phyloP scores from a whole-genome alignment of 371 early-diverging fungal genomes.

The Mucor circinelloides region DNA sequence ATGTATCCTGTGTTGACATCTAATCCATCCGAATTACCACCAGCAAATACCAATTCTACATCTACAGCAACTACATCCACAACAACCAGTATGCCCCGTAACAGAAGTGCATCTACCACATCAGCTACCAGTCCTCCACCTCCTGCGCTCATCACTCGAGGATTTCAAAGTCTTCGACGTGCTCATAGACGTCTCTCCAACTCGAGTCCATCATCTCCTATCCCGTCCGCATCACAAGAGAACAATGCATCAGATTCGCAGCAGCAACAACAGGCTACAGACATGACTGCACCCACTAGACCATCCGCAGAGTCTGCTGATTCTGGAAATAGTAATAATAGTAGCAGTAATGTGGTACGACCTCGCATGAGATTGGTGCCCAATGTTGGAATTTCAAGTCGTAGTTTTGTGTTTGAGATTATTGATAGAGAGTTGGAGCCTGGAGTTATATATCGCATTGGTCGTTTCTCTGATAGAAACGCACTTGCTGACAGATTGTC shows the following conservation, averaged over 20 bases:
- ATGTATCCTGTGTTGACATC: constrained; percentile 2
- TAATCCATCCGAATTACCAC: not conserved
- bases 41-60: constrained; percentile 2
- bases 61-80: not conserved
- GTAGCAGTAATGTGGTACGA: not conserved
- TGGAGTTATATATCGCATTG: constrained; percentile 70
- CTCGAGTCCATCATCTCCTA: constrained; percentile 19
- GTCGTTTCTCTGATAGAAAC: constrained; percentile 80
- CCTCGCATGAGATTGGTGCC: constrained; percentile 78
- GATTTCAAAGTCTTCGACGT: constrained; percentile 39
- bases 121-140: constrained; percentile 19
- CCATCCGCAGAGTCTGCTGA: not conserved
- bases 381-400: constrained; percentile 65
- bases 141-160: constrained; percentile 37
- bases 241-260: not conserved
- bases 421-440: constrained; percentile 78
- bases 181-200: constrained; percentile 30
- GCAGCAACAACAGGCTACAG: not conserved
- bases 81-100: constrained; percentile 29
- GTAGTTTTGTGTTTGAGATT: constrained; percentile 81
- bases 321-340: not conserved
- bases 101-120: constrained; percentile 36
- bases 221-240: not conserved
- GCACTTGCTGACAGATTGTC: constrained; percentile 66
- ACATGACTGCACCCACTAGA: not conserved